Percentiles rank a stretch among this genome's conserved stretches.
These are phyloP conservation scores for Boletus pseudo-olivaceus DNA, from an alignment of 768 basidiomycete genomes.

Conservation along the genomic window DNA sequence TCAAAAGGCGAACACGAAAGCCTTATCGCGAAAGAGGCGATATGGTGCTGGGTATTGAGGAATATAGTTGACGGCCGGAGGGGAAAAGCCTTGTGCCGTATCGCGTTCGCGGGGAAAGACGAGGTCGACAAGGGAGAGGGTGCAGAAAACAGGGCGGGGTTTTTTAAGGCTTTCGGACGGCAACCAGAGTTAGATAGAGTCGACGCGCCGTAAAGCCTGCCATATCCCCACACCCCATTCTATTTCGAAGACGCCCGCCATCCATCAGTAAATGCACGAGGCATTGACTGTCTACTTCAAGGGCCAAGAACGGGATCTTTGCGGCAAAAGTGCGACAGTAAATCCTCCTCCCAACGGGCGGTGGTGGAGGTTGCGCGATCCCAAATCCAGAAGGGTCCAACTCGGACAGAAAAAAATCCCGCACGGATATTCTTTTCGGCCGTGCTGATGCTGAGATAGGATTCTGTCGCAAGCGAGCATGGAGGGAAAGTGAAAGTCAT, in stretches of 20 bases:
- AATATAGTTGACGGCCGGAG: background rate
- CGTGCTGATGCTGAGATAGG: constrained; percentile 1
- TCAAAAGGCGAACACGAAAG: background rate
- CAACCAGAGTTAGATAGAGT: background rate
- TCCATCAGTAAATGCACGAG: constrained; percentile 24
- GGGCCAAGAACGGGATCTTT: background rate
- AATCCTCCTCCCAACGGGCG: background rate
- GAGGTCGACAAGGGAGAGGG: background rate
- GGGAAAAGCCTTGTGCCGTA: background rate
- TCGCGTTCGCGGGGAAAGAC: background rate
- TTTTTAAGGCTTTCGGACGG: constrained; percentile 7
- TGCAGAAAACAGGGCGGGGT: background rate
- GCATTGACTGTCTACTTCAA: constrained; percentile 10
- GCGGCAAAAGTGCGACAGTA: constrained; percentile 4
- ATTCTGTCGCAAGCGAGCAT: constrained; percentile 1
- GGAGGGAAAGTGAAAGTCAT: background rate
- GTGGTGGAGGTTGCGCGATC: background rate
- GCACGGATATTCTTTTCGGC: background rate
- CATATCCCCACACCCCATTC: constrained; percentile 14
- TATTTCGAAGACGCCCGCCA: constrained; percentile 16
- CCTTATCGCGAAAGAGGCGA: background rate
- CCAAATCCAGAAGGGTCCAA: background rate
- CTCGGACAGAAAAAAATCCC: background rate
- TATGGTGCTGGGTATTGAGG: background rate
- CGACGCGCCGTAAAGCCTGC: constrained; percentile 14